Percentiles rank a stretch among this genome's conserved stretches.
Conservation (phyloP, 352 stramenopile genomes). For the Globisporangium paroecandrum region DNA sequence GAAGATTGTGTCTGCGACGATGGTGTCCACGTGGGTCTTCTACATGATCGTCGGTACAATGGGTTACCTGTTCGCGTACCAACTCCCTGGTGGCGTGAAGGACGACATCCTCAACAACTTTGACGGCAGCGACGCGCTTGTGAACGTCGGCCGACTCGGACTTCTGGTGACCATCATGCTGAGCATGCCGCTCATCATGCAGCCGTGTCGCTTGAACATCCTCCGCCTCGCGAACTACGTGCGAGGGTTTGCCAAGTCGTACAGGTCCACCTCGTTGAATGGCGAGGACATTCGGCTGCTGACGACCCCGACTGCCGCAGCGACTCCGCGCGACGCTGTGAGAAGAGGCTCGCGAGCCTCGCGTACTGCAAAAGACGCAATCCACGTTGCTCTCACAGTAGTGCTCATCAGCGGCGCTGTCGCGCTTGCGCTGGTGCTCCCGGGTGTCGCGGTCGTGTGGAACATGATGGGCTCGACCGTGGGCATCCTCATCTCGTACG, state of each 20-base stretch:
- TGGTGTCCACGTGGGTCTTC: slow-evolving; percentile 91
- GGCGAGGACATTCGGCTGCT: slow-evolving; percentile 39
- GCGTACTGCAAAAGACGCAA: slow-evolving; percentile 19
- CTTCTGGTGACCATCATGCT: slow-evolving; percentile 81
- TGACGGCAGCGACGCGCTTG: slow-evolving; percentile 62
- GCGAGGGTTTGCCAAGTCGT: slow-evolving; percentile 27
- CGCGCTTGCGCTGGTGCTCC: slow-evolving; percentile 63
- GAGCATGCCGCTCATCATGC: slow-evolving; percentile 81
- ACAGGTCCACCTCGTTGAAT: slow-evolving; percentile 20
- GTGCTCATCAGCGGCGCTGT: slow-evolving; percentile 61
- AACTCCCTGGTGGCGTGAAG: slow-evolving; percentile 52
- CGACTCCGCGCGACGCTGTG: background rate
- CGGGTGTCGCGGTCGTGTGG: slow-evolving; percentile 83
- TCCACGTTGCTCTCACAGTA: slow-evolving; percentile 69
- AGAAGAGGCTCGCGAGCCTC: background rate
- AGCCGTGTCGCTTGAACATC: slow-evolving; percentile 77
- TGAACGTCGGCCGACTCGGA: slow-evolving; percentile 79
- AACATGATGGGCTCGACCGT: slow-evolving; percentile 89
- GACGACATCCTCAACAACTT: slow-evolving; percentile 91
- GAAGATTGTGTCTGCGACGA: slow-evolving; percentile 90
- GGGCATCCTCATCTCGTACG: slow-evolving; percentile 84
- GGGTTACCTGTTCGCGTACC: slow-evolving; percentile 87
- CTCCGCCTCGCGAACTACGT: slow-evolving; percentile 57
- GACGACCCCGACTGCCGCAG: slow-evolving; percentile 13
- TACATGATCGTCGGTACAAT: slow-evolving; percentile 94